These are phyloP conservation scores for Oropetium thomaeum DNA, from an alignment of 176 grass and related monocot genomes.

Conservation along the genomic window DNA sequence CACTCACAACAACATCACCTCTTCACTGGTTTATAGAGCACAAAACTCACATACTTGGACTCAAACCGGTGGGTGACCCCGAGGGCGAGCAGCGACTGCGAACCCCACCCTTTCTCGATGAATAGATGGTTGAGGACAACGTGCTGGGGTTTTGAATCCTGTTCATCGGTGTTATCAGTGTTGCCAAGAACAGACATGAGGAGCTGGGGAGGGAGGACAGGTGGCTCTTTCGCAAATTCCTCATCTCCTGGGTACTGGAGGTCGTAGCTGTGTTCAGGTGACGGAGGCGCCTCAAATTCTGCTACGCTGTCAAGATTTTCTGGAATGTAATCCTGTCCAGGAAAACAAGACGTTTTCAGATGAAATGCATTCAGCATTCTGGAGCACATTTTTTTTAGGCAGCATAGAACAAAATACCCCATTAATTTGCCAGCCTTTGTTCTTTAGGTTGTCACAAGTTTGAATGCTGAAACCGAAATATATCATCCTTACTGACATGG, in stretches of 20 bases:
- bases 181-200: conserved; percentile 49
- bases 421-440: neutral
- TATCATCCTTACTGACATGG: conserved; percentile 60
- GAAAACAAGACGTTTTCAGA: conserved; percentile 30
- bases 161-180: conserved; percentile 16
- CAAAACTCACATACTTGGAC: conserved; percentile 83
- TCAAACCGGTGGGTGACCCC: conserved; percentile 72
- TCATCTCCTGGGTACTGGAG: conserved; percentile 53
- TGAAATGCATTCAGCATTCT: neutral
- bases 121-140: conserved; percentile 83
- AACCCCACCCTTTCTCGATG: conserved; percentile 84
- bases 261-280: conserved; percentile 69
- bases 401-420: conserved; percentile 16
- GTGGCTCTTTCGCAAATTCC: conserved; percentile 80
- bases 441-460: neutral
- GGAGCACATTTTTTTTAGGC: neutral
- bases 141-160: conserved; percentile 51
- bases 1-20: conserved; percentile 25
- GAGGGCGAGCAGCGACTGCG: conserved; percentile 74
- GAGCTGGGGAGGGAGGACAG: conserved; percentile 61
- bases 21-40: conserved; percentile 71
- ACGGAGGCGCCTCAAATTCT: conserved; percentile 67
- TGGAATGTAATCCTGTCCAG: conserved; percentile 68
- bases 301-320: conserved; percentile 73
- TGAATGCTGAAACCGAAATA: conserved; percentile 22